Conservation (phyloP, 768 basidiomycete genomes). For the Leccinum variicolor region DNA sequence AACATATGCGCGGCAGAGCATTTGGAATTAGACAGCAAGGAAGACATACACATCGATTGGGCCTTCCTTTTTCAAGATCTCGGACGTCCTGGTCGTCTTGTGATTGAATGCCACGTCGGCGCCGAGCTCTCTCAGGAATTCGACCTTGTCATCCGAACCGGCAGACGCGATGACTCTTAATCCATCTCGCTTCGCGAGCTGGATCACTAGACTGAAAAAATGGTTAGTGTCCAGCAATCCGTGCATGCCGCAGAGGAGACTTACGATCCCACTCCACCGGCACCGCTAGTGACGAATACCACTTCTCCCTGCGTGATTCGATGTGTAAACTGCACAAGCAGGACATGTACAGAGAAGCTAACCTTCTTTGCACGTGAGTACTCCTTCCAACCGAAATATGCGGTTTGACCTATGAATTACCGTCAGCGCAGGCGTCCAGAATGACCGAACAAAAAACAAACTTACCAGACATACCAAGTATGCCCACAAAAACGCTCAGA, state of each 20-base stretch:
- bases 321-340: not conserved
- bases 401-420: slow-evolving; percentile 17
- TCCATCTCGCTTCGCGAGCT: slow-evolving; percentile 49
- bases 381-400: slow-evolving; percentile 17
- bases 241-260: slow-evolving; percentile 16
- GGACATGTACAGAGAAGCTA: not conserved
- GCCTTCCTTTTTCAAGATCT: slow-evolving; percentile 55
- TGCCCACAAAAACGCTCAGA: slow-evolving; percentile 28
- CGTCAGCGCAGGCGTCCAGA: not conserved
- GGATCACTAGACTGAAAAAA: slow-evolving; percentile 41
- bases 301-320: slow-evolving; percentile 40
- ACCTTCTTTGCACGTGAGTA: slow-evolving; percentile 21
- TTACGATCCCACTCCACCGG: slow-evolving; percentile 58
- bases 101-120: slow-evolving; percentile 74
- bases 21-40: not conserved
- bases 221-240: not conserved
- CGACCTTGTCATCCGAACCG: slow-evolving; percentile 72
- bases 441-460: not conserved
- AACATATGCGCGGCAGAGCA: not conserved
- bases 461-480: slow-evolving; percentile 26
- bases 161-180: slow-evolving; percentile 69
- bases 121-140: slow-evolving; percentile 56
- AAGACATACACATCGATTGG: slow-evolving; percentile 47
- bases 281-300: slow-evolving; percentile 45
- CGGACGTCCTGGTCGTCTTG: slow-evolving; percentile 52